Base-by-base conservation (phyloP, 148 eudicot genomes). In the Polygonum maritimum region DNA sequence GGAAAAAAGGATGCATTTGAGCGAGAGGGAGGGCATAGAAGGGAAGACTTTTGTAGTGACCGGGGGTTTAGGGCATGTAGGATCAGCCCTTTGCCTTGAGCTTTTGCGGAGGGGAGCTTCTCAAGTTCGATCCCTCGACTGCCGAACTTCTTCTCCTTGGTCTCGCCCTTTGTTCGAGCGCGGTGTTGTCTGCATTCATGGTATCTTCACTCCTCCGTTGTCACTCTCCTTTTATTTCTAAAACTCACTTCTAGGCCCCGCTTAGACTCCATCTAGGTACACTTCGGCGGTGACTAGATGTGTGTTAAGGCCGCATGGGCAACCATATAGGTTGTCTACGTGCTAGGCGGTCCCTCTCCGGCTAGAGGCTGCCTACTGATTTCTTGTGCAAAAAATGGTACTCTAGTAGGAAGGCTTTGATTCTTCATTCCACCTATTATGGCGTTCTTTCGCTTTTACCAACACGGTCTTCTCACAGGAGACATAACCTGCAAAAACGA, bases 11-110 rank as follows among this genome's bases (percentile, higher is more conserved):
- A 92, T 94, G 98, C 90, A 91, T 85, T 72, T 91, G 82, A 94
- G 97, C 78, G 98, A 94, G 84, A 89, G 82, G 52, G 96, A 92
- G 69, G 97, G 98, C 6, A 89, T 94, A 15, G 97, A 94, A 79
- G 87, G 90, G 3, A 87, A 90, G 45, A 86, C 79, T 3, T 89
- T 92, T 78, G 87, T 90, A 13, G 97, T 94, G 15, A 94, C 93
- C 0, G 98, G 97, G 2, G 98, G 97, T 7, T 62, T 87, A 3
- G 98, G 98, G 9, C 89, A 85, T 48, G 92, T 94, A 0, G 98
- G 98, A 33, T 83, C 97, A 47, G 83, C 96, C 14, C 92, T 94
- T 15, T 89, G 96, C 73, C 74, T 84, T 3, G 97, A 94, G 77
- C 89, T 94, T 0, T 44, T 87, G 38, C 86, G 93, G 31, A 82